phyloP scores from a whole-genome alignment of 148 eudicot genomes.

The Oxyria digyna region DNA sequence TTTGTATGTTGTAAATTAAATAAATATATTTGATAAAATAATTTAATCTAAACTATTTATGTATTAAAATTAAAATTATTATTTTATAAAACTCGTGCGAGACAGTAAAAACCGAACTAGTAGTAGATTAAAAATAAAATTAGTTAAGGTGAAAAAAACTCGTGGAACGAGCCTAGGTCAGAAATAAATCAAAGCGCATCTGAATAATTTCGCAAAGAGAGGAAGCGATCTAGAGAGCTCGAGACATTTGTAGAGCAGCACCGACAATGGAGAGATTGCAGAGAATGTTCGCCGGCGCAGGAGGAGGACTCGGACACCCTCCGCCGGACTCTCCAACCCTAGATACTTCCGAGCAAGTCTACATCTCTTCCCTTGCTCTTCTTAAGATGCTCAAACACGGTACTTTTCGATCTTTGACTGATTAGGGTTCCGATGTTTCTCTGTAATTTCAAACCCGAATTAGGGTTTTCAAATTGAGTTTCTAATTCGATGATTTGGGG shows the following conservation, averaged over 20 bases:
- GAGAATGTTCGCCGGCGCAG: constrained; percentile 92
- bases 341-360: constrained; percentile 89
- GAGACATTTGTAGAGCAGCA: background rate
- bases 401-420: constrained; percentile 5
- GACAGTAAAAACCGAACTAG: too few species aligned
- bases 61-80: too few species aligned
- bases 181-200: too few species aligned
- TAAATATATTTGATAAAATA: too few species aligned
- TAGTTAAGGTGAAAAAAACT: too few species aligned
- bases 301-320: constrained; percentile 79
- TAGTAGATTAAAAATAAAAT: too few species aligned
- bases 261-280: constrained; percentile 65
- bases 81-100: too few species aligned
- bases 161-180: too few species aligned
- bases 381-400: constrained; percentile 98
- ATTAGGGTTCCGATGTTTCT: constrained; percentile 1
- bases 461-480: background rate
- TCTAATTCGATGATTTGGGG: background rate
- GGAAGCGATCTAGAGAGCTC: too few species aligned
- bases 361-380: constrained; percentile 93
- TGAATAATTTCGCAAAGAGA: too few species aligned
- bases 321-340: constrained; percentile 86
- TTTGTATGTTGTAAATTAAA: too few species aligned
- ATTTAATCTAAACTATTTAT: too few species aligned
- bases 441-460: constrained; percentile 1